phyloP scores from a whole-genome alignment of 441 rosid species.

The California macrophylla region DNA sequence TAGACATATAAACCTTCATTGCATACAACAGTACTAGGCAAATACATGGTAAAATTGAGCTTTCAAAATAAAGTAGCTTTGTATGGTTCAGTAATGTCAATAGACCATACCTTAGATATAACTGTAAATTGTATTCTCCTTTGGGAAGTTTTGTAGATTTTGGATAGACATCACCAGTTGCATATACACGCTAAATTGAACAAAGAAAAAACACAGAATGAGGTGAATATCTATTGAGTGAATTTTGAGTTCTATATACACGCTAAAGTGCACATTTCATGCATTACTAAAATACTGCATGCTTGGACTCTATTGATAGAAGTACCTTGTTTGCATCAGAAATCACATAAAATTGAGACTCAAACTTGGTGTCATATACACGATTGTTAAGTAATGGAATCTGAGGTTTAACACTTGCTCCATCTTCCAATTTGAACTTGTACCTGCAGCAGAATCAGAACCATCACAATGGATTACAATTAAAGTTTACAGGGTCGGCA shows the following conservation, averaged over 20 bases:
- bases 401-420: constrained; percentile 72
- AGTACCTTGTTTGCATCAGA: constrained; percentile 87
- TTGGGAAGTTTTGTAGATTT: constrained; percentile 69
- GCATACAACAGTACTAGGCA: neutral
- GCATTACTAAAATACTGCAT: neutral
- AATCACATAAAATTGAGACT: constrained; percentile 92
- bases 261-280: neutral
- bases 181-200: constrained; percentile 58
- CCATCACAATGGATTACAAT: constrained; percentile 2
- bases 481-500: constrained; percentile 12
- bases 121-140: constrained; percentile 78
- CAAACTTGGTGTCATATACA: constrained; percentile 89
- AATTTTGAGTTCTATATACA: neutral
- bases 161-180: constrained; percentile 88
- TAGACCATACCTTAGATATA: constrained; percentile 58
- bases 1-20: neutral
- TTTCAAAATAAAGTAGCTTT: neutral
- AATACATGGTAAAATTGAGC: constrained; percentile 7
- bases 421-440: constrained; percentile 90
- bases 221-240: neutral
- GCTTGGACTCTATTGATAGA: neutral
- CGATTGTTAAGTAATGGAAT: constrained; percentile 90
- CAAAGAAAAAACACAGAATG: constrained; percentile 8
- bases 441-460: constrained; percentile 52
- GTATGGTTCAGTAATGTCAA: constrained; percentile 1